Base-by-base conservation (phyloP, 176 grass and related monocot species). In the Lolium rigidum region DNA sequence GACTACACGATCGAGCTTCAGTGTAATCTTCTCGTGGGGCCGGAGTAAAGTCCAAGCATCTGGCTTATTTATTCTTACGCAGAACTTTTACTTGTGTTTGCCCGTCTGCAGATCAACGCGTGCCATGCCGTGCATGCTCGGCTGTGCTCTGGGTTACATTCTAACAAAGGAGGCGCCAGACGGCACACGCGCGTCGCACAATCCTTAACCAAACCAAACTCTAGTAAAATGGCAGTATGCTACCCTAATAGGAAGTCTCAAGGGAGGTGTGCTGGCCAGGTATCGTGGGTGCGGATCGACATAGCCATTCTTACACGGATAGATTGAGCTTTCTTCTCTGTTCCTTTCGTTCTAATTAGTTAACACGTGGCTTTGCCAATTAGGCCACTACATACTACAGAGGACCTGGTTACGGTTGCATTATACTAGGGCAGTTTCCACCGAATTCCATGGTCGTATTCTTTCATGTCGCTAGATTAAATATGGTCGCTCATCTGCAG, bases 171-270 rank as follows among this genome's bases (percentile, higher is more conserved):
- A 1, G 15, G 68, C 83, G 22, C 20, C 20, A 11, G 69, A 70
- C 2, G 4, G 16, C 69, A 86, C 83, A 89, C 83, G n/a, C n/a
- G n/a, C n/a, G 83, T 58, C 5, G 39, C 59, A 6, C 78, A 18
- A 60, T 25, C 57, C 10, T 82, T 54, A 82, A 82, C 60, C 20
- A 82, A 82, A 82, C 60, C 20, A 82, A 76, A 68, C 26, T 2
- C 35, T 21, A 39, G 11, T 57, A 10, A 20, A 54, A 10, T 76
- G 49, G 26, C 50, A 37, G 74, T 2, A 4, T 14, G 49, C 46
- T 9, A 15, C 12, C 21, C 48, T 46, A 43, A 52, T 54, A 5
- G 11, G 16, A 56, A 56, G 54, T 56, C 51, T 16, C 22, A 61
- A 39, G 4, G 79, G 60, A 88, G 47, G n/a, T n/a, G 38, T 63